Evolutionary conservation across 768 basidiomycete genomes (phyloP).

Genomic region (Austroboletus eburneus): DNA sequence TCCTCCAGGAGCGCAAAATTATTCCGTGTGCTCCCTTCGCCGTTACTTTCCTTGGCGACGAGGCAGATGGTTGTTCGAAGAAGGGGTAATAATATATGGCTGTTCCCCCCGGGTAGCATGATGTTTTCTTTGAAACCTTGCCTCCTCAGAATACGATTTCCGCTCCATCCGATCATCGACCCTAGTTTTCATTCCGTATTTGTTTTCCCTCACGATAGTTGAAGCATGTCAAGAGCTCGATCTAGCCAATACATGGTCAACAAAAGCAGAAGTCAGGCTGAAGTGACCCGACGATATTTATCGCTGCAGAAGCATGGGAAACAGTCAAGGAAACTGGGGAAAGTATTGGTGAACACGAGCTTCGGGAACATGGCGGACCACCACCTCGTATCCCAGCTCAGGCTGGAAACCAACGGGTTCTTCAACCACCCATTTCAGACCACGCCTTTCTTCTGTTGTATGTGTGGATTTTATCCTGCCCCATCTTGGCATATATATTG

Average conservation of each 20-base stretch:
- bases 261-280: slow-evolving; percentile 63
- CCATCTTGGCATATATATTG: too few species aligned
- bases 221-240: slow-evolving; percentile 67
- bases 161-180: slow-evolving; percentile 38
- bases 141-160: too few species aligned
- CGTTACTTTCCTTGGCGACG: slow-evolving; percentile 79
- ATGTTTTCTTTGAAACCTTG: slow-evolving; percentile 49
- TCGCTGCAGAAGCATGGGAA: slow-evolving; percentile 28
- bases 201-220: slow-evolving; percentile 82
- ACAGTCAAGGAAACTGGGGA: slow-evolving; percentile 78
- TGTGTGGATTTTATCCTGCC: too few species aligned
- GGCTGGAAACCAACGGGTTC: too few species aligned
- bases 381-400: too few species aligned
- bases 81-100: slow-evolving; percentile 85
- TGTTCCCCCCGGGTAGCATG: slow-evolving; percentile 87
- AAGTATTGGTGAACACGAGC: slow-evolving; percentile 85
- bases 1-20: slow-evolving; percentile 66
- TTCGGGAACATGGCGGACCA: slow-evolving; percentile 70
- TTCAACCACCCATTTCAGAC: too few species aligned
- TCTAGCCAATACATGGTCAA: slow-evolving; percentile 42
- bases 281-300: slow-evolving; percentile 99
- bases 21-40: slow-evolving; percentile 64
- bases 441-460: too few species aligned
- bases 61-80: slow-evolving; percentile 87
- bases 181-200: slow-evolving; percentile 91